phyloP scores from a whole-genome alignment of 768 basidiomycete genomes.

The Mycena polygramma region DNA sequence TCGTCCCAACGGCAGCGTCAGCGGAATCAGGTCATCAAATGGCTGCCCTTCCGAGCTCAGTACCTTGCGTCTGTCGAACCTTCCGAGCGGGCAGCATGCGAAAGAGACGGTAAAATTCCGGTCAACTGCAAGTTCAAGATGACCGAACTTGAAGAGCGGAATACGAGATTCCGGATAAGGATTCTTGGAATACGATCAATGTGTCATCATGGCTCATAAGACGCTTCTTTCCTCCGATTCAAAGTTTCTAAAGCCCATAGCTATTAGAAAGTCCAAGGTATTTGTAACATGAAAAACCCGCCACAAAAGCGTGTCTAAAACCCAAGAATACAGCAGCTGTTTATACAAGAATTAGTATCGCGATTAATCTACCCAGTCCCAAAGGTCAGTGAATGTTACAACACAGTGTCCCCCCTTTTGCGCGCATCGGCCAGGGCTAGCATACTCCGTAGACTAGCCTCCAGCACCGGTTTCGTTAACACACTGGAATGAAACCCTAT shows the following conservation, averaged over 20 bases:
- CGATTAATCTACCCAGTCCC: neutral
- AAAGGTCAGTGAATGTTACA: neutral
- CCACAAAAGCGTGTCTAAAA: neutral
- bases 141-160: no score
- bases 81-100: neutral
- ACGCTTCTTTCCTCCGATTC: no score
- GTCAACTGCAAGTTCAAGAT: no score
- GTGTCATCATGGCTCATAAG: neutral
- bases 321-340: constrained; percentile 22
- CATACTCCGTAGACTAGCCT: constrained; percentile 52
- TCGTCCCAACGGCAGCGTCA: neutral
- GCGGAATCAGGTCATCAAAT: neutral
- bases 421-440: constrained; percentile 43
- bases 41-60: neutral
- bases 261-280: no score
- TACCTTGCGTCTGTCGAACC: neutral
- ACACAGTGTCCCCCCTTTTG: constrained; percentile 13
- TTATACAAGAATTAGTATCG: constrained; percentile 21
- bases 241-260: no score
- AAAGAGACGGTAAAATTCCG: neutral
- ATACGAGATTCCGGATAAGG: neutral
- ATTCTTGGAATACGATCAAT: neutral
- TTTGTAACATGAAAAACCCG: neutral
- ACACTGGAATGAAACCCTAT: constrained; percentile 52
- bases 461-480: constrained; percentile 73